phyloP scores from a whole-genome alignment of 2,329 filamentous ascomycete genomes.

The Alternaria triticimaculans region DNA sequence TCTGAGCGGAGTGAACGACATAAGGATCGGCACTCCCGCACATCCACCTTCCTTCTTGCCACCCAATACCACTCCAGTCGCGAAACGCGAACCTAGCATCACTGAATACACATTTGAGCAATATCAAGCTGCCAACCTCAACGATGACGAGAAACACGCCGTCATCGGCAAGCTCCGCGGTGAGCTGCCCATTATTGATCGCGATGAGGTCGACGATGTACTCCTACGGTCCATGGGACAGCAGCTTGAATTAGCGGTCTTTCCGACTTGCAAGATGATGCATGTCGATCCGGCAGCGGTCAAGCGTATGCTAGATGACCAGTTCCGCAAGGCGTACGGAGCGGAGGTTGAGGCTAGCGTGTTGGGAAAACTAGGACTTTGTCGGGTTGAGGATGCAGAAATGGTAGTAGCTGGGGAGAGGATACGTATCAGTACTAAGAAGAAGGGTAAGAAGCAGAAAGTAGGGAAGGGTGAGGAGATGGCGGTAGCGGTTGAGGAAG shows the following conservation, averaged over 20 bases:
- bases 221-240: background rate
- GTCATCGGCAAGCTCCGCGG: constrained; percentile 10
- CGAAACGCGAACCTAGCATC: background rate
- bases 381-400: background rate
- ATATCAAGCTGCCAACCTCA: constrained; percentile 13
- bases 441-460: background rate
- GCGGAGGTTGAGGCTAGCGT: background rate
- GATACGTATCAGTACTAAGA: background rate
- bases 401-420: background rate
- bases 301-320: constrained; percentile 13
- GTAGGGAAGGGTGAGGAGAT: background rate
- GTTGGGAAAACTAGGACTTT: background rate
- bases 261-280: constrained; percentile 15
- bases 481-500: rapidly evolving
- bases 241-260: constrained; percentile 4
- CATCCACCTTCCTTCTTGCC: background rate
- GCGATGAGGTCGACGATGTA: constrained; percentile 8
- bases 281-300: constrained; percentile 6
- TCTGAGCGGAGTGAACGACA: background rate
- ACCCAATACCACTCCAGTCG: background rate
- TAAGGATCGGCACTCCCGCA: background rate
- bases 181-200: constrained; percentile 12
- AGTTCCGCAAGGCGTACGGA: constrained; percentile 11
- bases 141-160: constrained; percentile 2
- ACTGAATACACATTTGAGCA: constrained; percentile 7